Base-by-base conservation (phyloP, 176 grass and related monocot species). In the Hsuehochloa calcarea region DNA sequence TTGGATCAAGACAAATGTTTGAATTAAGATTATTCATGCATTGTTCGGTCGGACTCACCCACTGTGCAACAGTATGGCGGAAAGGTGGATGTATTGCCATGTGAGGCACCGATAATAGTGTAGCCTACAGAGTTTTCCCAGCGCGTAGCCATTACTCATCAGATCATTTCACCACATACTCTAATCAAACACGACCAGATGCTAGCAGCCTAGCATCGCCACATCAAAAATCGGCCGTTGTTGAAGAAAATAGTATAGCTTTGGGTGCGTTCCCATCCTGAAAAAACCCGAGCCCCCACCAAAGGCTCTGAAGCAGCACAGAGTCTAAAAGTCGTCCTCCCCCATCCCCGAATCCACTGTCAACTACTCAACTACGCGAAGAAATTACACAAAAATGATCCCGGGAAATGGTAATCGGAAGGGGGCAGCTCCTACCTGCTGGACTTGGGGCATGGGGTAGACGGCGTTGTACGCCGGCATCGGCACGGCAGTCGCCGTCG, bases 401-500 rank as follows among this genome's bases (percentile, higher is more conserved):
- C 16, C 3, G 74, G 0, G 37, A 59, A 60, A 45, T 1, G 14
- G 25, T 46, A 59, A 58, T 46, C 45, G 23, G 19, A 34, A 73
- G 75, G 69, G 6, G 6, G 43, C 5, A 15, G 39, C 25, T 63
- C 20, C 51, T 80, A 92, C 94, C 94, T 94, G 92, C 74, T 85
- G 92, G 77, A 92, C 23, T 77, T 92, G 90, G 10, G 92, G 68
- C 87, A 83, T 44, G 8, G 86, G 81, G 43, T 80, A 87, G 15
- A 86, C 46, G 31, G 71, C 80, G 43, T 87, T 68, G 59, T 73
- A 89, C 31, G 77, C 34, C 0, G 87, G 75, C 34, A 83, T 55
- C 12, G 78, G 38, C 35, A 27, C 60, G 14, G 44, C 10, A 22
- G 35, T 20, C 14, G 59, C 65, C 67, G 65, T 5, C 26, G 79